Conservation (phyloP, 2,329 filamentous ascomycete species). For the Penicillium sp. region DNA sequence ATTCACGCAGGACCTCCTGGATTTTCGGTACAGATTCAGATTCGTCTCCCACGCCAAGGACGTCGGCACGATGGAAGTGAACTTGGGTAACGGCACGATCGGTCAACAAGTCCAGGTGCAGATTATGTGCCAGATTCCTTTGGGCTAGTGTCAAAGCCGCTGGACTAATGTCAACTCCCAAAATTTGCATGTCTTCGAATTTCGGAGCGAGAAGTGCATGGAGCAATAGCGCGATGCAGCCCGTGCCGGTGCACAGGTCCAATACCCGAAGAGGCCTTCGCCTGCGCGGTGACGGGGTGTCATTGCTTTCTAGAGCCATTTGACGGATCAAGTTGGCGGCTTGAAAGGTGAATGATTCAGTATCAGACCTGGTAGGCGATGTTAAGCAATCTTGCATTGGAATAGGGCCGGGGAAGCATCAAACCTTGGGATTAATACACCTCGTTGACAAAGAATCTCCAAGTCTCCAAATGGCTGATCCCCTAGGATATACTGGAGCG, state of each 20-base stretch:
- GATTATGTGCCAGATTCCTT: slow-evolving; percentile 62
- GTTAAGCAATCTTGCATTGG: not conserved
- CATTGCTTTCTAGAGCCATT: slow-evolving; percentile 2
- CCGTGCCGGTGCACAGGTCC: slow-evolving; percentile 88
- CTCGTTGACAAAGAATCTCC: slow-evolving; percentile 72
- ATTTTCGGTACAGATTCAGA: slow-evolving; percentile 4
- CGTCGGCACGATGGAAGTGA: slow-evolving; percentile 50
- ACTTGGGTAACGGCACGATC: slow-evolving; percentile 36
- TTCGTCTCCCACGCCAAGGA: slow-evolving; percentile 27
- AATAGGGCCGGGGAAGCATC: not conserved
- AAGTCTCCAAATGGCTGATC: slow-evolving; percentile 84
- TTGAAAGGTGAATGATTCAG: slow-evolving; percentile 65
- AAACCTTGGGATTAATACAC: slow-evolving; percentile 79
- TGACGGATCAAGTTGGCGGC: slow-evolving; percentile 51
- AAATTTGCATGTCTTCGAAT: slow-evolving; percentile 50
- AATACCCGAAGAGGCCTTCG: slow-evolving; percentile 59
- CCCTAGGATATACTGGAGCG: slow-evolving; percentile 86
- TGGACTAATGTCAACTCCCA: slow-evolving; percentile 72
- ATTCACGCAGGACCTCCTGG: slow-evolving; percentile 13
- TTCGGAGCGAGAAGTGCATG: slow-evolving; percentile 58
- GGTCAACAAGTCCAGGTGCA: slow-evolving; percentile 28
- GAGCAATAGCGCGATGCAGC: slow-evolving; percentile 81
- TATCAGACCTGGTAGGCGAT: slow-evolving; percentile 56
- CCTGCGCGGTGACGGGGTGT: not conserved
- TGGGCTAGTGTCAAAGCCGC: slow-evolving; percentile 65